phyloP scores from a whole-genome alignment of 352 stramenopile genomes.

The Phytophthora idaei region DNA sequence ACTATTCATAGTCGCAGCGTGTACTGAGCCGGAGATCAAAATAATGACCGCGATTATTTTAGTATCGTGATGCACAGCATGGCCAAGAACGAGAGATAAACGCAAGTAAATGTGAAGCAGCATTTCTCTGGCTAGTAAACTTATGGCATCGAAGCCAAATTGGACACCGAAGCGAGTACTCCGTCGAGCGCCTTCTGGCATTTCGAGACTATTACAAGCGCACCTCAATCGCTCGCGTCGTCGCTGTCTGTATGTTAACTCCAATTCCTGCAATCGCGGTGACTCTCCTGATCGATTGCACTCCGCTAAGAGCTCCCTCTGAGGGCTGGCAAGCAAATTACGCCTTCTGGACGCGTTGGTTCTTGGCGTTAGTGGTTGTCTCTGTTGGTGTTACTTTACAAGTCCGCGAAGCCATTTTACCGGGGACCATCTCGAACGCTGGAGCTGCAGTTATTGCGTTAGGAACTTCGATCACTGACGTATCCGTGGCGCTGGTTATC shows the following conservation, averaged over 20 bases:
- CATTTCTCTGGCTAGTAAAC: not conserved
- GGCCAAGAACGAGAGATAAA: not conserved
- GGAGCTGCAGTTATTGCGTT: constrained; percentile 4
- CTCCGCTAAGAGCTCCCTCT: not conserved
- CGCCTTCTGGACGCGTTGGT: constrained; percentile 24
- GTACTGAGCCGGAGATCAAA: no score
- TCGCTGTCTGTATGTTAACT: constrained; percentile 8
- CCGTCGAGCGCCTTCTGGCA: constrained; percentile 15
- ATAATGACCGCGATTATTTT: not conserved
- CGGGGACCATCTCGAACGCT: constrained; percentile 9
- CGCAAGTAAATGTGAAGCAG: not conserved
- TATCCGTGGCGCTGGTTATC: constrained; percentile 7
- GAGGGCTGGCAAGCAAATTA: constrained; percentile 29
- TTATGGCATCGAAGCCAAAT: constrained; percentile 14
- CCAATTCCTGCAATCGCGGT: constrained; percentile 8
- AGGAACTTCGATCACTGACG: constrained; percentile 9
- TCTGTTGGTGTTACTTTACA: constrained; percentile 13
- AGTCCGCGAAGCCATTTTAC: constrained; percentile 17
- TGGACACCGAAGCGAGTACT: constrained; percentile 21
- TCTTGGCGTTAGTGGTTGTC: constrained; percentile 15
- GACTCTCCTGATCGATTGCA: constrained; percentile 14
- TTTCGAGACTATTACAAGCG: constrained; percentile 19
- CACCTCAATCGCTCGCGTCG: constrained; percentile 11
- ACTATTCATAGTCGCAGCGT: no score
- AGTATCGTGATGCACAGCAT: not conserved